Evolutionary conservation across 176 grass and related monocot genomes (phyloP), one percentile per base, ranked within the genome.

Genomic region (Juncus inflexus): DNA sequence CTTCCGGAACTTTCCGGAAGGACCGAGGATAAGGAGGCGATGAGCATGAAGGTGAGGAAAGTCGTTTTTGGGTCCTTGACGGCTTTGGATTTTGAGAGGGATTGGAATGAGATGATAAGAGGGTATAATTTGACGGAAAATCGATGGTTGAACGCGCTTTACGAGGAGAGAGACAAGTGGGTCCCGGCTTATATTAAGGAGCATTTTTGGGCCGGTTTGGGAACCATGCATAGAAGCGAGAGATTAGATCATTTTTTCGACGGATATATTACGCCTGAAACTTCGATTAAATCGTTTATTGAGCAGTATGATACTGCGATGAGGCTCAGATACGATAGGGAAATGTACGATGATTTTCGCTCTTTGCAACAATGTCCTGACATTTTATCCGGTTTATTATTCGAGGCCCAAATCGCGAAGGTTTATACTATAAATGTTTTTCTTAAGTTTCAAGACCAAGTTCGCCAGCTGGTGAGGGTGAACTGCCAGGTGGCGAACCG

Each of bases 391-490:
- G 85, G 90, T 62, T 81, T 95, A 52, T 52, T 84, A 39, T 95
- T 95, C 68, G 90, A 95, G 62, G 82, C 85, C 76, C 90, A 95
- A 66, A 82, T 95, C 63, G 81, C 90, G 66, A 88, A 86, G 68
- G 75, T 88, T 50, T 95, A 95, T 78, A 85, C 90, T 0, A 89
- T 95, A 82, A 95, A 86, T 78, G 88, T 95, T 63, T 95, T 95
- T 66, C 82, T 85, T 55, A 95, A 95, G 65, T 95, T 95, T 65
- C 90, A 95, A 61, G 85, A 86, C 77, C 81, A 95, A 40, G 81
- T 95, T 70, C 87, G 87, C 61, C 90, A 95, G 28, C 73, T 95
- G 39, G 84, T 95, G 76, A 87, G 87, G 69, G 79, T 88, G 45
- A 89, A 66, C 64, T 85, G 85, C 50, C 87, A 71, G 77, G 79